Evolutionary conservation across 1,284 basidiomycete species (phyloP).

Genomic region (Phellopilus nigrolimitatus): DNA sequence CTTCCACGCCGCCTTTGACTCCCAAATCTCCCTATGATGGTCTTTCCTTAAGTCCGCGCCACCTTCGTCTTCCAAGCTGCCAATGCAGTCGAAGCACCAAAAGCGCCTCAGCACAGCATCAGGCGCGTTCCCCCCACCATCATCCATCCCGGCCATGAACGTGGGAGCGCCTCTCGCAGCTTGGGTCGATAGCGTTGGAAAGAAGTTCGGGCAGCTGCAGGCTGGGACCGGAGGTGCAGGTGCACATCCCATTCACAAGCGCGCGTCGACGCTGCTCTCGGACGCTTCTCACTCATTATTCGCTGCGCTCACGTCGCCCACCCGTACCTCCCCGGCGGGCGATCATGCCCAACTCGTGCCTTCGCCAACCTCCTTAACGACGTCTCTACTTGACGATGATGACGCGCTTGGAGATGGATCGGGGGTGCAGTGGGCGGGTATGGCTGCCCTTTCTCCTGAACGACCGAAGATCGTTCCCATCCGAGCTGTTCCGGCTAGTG

Average conservation of each 20-base stretch:
- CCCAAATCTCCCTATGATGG: slow-evolving; percentile 3
- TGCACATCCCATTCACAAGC: slow-evolving; percentile 41
- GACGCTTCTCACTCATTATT: slow-evolving; percentile 59
- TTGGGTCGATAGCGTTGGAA: slow-evolving; percentile 42
- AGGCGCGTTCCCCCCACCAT: slow-evolving; percentile 26
- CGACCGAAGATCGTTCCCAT: slow-evolving; percentile 21
- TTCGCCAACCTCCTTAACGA: slow-evolving; percentile 1
- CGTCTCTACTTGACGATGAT: slow-evolving; percentile 16
- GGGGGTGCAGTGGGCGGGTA: slow-evolving; percentile 1
- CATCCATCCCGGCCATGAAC: slow-evolving; percentile 31
- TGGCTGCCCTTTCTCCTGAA: slow-evolving; percentile 14
- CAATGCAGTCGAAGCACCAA: slow-evolving; percentile 4
- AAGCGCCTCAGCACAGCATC: slow-evolving; percentile 14
- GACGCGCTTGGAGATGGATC: slow-evolving; percentile 6
- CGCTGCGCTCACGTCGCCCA: slow-evolving; percentile 41
- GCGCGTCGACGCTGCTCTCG: slow-evolving; percentile 58
- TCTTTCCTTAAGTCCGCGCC: not conserved
- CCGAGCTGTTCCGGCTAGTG: slow-evolving; percentile 18
- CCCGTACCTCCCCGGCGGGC: slow-evolving; percentile 19
- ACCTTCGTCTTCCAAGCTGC: not conserved
- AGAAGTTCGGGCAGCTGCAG: slow-evolving; percentile 56
- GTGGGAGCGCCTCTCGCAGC: slow-evolving; percentile 39
- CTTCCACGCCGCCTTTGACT: slow-evolving; percentile 5
- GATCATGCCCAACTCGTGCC: too few species aligned
- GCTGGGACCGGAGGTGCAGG: slow-evolving; percentile 39